Conservation (phyloP, 805 yeast genomes). For the Schizosaccharomyces pombe region DNA sequence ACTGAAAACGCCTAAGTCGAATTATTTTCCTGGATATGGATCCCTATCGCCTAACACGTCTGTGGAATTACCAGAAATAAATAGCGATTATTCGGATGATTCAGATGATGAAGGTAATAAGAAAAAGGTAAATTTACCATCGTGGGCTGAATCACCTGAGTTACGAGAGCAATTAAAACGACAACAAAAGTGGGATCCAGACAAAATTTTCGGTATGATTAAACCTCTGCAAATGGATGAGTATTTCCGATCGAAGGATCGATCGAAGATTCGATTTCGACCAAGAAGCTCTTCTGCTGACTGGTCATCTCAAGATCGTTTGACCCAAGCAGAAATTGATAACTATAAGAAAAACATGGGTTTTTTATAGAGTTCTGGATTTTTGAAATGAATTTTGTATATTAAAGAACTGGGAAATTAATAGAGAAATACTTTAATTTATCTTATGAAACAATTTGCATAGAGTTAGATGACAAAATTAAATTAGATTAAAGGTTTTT, state of each 20-base stretch:
- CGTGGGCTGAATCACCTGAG: conserved; percentile 43
- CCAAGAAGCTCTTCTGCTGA: conserved; percentile 31
- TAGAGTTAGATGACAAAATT: no score
- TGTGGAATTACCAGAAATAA: conserved; percentile 13
- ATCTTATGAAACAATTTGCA: no score
- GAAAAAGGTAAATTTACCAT: conserved; percentile 19
- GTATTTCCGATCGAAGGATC: conserved; percentile 27
- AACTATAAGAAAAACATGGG: conserved; percentile 28
- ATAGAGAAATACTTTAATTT: background rate
- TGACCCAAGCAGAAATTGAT: conserved; percentile 25
- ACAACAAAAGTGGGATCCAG: conserved; percentile 36
- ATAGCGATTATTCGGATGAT: conserved; percentile 12
- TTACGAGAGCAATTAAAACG: conserved; percentile 24
- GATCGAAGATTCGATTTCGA: conserved; percentile 25
- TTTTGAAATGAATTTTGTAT: background rate
- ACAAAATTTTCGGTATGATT: conserved; percentile 47
- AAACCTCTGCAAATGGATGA: conserved; percentile 47
- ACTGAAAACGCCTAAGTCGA: background rate
- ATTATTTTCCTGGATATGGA: background rate
- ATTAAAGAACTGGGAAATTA: background rate
- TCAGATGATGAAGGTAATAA: conserved; percentile 24
- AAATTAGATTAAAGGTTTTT: no score
- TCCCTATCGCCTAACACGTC: background rate
- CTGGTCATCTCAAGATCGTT: conserved; percentile 26
- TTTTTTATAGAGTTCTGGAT: conserved; percentile 9